Evolutionary conservation across 164 flowering plant genomes (phyloP).

Genomic region (Akebia trifoliata): DNA sequence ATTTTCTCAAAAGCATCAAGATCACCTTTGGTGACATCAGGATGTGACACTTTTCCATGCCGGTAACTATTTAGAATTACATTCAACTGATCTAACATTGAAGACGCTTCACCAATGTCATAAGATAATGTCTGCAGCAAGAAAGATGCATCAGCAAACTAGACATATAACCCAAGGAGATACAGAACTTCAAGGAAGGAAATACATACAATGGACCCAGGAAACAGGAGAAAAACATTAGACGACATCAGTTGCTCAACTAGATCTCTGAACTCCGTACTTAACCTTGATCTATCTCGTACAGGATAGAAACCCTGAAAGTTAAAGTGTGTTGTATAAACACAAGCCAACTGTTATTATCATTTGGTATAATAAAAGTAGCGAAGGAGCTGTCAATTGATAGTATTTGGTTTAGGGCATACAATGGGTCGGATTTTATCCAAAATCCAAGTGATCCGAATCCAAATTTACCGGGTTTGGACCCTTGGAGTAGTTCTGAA

Average conservation of each 20-base stretch:
- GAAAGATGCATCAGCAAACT: constrained; percentile 12
- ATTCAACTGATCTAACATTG: constrained; percentile 41
- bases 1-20: constrained; percentile 37
- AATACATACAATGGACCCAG: constrained; percentile 38
- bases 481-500: too few relatives aligned
- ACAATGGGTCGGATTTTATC: too few relatives aligned
- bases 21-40: constrained; percentile 39
- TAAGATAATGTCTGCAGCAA: constrained; percentile 50
- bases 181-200: neutral
- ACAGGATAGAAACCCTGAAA: constrained; percentile 86
- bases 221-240: constrained; percentile 36
- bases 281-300: constrained; percentile 65
- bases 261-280: constrained; percentile 37
- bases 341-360: neutral
- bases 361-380: neutral
- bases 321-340: neutral
- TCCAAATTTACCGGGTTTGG: too few relatives aligned
- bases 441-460: too few relatives aligned
- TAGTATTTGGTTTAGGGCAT: too few relatives aligned
- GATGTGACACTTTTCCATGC: constrained; percentile 25
- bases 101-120: constrained; percentile 62
- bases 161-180: neutral
- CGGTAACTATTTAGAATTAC: constrained; percentile 29
- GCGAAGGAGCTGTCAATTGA: too few relatives aligned
- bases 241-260: constrained; percentile 44